Conservation (phyloP, 495 filamentous ascomycete species). For the Aspergillus wentii region DNA sequence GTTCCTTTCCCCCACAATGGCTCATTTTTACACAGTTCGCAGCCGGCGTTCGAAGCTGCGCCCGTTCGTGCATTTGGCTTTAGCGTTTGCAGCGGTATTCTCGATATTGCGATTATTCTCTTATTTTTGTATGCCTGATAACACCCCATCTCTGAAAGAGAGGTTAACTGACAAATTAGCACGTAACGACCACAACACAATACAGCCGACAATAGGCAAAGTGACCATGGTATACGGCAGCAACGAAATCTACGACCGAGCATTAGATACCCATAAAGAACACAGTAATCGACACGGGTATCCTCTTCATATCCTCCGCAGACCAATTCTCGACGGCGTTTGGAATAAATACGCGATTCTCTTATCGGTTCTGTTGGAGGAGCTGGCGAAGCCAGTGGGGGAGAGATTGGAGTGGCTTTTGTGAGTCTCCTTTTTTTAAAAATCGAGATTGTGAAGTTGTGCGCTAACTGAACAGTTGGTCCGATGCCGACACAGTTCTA, state of each 20-base stretch:
- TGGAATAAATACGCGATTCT: constrained; percentile 50
- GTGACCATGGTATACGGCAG: constrained; percentile 18
- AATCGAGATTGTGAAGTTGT: background rate
- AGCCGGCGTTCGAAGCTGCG: too few species aligned
- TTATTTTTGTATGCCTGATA: too few species aligned
- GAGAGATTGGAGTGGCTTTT: constrained; percentile 48
- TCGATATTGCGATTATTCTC: too few species aligned
- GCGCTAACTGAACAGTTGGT: constrained; percentile 30
- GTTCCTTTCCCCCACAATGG: too few species aligned
- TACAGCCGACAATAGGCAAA: constrained; percentile 14
- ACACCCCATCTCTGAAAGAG: too few species aligned
- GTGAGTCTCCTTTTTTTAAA: too few species aligned
- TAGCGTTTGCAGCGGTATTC: too few species aligned
- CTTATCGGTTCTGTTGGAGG: constrained; percentile 40
- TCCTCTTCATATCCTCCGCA: constrained; percentile 11
- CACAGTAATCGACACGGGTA: constrained; percentile 12
- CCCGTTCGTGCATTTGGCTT: too few species aligned
- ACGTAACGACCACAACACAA: too few species aligned
- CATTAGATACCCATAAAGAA: constrained; percentile 13
- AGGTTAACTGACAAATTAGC: too few species aligned
- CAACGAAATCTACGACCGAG: constrained; percentile 12
- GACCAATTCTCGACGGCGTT: constrained; percentile 11
- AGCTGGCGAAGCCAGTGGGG: constrained; percentile 42
- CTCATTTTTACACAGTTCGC: too few species aligned
- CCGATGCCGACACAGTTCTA: constrained; percentile 48